These are phyloP conservation scores for Gremmenia infestans DNA, from an alignment of 2,329 filamentous ascomycete species.

Conservation along the genomic window DNA sequence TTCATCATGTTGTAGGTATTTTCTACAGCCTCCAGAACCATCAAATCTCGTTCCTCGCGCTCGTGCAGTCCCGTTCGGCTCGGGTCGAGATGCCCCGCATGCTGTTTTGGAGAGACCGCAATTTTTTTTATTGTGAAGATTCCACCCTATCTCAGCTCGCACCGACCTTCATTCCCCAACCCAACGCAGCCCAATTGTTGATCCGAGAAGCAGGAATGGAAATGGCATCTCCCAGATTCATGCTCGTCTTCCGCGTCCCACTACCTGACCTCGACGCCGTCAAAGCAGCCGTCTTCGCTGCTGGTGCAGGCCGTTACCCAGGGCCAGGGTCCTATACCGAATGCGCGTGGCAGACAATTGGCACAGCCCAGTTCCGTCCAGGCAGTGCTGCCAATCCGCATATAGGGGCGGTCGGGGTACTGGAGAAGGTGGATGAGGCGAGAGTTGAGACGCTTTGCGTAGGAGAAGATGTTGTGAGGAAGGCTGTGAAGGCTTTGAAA, in stretches of 20 bases:
- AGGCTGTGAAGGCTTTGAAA: constrained; percentile 60
- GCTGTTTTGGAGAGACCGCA: too few species aligned
- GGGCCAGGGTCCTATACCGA: constrained; percentile 44
- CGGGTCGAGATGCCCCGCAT: too few species aligned
- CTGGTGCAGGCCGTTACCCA: constrained; percentile 50
- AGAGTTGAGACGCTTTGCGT: constrained; percentile 59
- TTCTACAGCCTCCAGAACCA: too few species aligned
- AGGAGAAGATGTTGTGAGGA: constrained; percentile 50
- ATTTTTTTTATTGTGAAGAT: too few species aligned
- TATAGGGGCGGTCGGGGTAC: constrained; percentile 51
- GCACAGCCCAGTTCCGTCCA: constrained; percentile 62
- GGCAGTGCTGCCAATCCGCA: constrained; percentile 56
- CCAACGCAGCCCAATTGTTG: too few species aligned
- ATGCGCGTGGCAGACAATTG: constrained; percentile 46
- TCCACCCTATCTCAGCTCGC: too few species aligned
- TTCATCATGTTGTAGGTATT: too few species aligned
- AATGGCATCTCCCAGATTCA: constrained; percentile 21
- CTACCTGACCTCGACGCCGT: constrained; percentile 40
- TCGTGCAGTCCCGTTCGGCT: too few species aligned
- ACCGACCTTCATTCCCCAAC: too few species aligned
- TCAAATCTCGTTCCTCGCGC: too few species aligned
- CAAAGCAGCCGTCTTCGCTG: constrained; percentile 52
- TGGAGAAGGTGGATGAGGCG: constrained; percentile 57
- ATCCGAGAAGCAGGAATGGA: too few species aligned
- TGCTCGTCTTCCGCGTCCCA: constrained; percentile 49